Conservation (phyloP, 805 yeast genomes). For the Saturnispora dispora region DNA sequence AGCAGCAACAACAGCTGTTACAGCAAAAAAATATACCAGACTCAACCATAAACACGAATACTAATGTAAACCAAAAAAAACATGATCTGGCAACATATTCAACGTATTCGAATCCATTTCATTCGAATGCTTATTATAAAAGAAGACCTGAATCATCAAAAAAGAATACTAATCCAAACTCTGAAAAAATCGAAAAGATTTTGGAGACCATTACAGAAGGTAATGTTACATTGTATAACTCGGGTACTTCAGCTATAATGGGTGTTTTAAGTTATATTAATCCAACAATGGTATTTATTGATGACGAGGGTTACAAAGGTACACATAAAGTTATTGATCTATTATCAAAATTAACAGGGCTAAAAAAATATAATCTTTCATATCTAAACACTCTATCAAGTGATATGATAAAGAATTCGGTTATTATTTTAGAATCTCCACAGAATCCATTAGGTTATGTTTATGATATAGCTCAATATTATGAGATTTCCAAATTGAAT, state of each 20-base stretch:
- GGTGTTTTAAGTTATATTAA: constrained; percentile 40
- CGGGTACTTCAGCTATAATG: constrained; percentile 44
- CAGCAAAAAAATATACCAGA: neutral
- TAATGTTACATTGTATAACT: constrained; percentile 38
- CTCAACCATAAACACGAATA: neutral
- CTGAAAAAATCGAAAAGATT: constrained; percentile 39
- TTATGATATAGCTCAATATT: constrained; percentile 34
- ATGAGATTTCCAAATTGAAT: constrained; percentile 34
- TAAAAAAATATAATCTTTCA: constrained; percentile 29
- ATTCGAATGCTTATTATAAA: constrained; percentile 9
- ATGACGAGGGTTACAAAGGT: constrained; percentile 43
- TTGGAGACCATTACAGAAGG: constrained; percentile 37
- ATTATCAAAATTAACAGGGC: constrained; percentile 34
- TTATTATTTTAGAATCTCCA: constrained; percentile 44
- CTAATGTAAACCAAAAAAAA: constrained; percentile 2
- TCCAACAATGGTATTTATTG: constrained; percentile 37
- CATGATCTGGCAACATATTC: constrained; percentile 19
- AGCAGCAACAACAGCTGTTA: neutral
- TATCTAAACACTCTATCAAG: constrained; percentile 27
- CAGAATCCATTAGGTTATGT: constrained; percentile 43
- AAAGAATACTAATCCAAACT: constrained; percentile 37
- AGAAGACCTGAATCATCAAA: constrained; percentile 21
- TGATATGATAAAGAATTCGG: constrained; percentile 32
- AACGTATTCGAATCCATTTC: constrained; percentile 21
- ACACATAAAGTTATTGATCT: constrained; percentile 40